Conservation (phyloP, 768 basidiomycete genomes). For the Leucosporidium scottii region DNA sequence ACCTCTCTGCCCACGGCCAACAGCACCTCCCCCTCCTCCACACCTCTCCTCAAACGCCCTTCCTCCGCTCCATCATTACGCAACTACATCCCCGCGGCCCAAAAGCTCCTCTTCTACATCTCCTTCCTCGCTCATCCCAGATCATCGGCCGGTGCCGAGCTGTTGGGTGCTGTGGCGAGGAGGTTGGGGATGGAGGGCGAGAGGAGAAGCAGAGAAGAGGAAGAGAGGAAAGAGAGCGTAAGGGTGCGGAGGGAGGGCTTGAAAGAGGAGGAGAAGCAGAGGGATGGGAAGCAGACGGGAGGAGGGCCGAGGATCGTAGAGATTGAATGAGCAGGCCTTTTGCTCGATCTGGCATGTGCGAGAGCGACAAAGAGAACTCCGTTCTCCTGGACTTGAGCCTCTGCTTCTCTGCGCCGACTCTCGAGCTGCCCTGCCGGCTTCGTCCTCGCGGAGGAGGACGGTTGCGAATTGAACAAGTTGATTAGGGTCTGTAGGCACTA, state of each 20-base stretch:
- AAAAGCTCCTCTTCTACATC: slow-evolving; percentile 23
- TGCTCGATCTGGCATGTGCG: too few species aligned
- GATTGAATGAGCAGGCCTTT: slow-evolving; percentile 4
- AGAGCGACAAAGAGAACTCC: too few species aligned
- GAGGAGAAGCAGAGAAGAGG: neutral
- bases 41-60: neutral
- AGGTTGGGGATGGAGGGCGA: neutral
- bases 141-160: neutral
- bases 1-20: neutral
- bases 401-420: too few species aligned
- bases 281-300: neutral
- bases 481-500: too few species aligned
- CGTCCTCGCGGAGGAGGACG: too few species aligned
- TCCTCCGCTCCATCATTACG: neutral
- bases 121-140: neutral
- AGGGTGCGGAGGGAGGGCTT: slow-evolving; percentile 1
- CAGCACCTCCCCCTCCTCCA: neutral
- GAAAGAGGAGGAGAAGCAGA: neutral
- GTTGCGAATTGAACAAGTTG: too few species aligned
- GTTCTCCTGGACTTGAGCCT: too few species aligned
- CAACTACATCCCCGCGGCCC: slow-evolving; percentile 4
- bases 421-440: too few species aligned
- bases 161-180: neutral
- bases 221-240: neutral
- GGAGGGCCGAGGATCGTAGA: slow-evolving; percentile 17